Evolutionary conservation across 2,329 filamentous ascomycete genomes (phyloP).

Genomic region (Tolypocladium ophioglossoides): DNA sequence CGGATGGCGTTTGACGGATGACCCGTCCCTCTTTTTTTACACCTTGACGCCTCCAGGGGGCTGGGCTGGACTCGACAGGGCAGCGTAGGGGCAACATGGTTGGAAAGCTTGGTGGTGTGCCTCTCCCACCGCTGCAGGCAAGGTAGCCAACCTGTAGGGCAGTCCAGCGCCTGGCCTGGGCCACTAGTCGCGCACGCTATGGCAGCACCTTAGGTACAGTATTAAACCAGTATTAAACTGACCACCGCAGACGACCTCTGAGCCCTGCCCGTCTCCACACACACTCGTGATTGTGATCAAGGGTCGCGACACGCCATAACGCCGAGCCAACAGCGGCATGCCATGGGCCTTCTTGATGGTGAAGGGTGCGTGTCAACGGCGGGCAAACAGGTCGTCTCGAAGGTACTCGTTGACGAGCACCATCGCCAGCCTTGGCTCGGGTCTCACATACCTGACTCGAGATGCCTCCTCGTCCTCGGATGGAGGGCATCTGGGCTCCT

Average conservation of each 20-base stretch:
- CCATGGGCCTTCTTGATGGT: background rate
- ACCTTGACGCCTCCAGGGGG: background rate
- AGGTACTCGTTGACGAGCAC: too few species aligned
- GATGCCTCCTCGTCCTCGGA: background rate
- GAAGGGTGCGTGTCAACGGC: background rate
- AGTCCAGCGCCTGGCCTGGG: background rate
- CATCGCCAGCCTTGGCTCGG: background rate
- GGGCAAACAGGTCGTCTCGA: background rate
- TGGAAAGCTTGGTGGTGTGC: background rate
- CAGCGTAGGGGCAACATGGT: background rate
- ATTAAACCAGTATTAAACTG: too few species aligned
- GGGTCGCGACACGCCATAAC: slow-evolving; percentile 1
- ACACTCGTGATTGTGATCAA: background rate
- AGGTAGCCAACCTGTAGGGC: background rate
- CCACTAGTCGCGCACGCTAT: background rate
- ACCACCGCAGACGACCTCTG: background rate
- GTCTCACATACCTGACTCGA: background rate
- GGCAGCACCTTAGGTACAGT: background rate
- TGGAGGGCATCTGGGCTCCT: background rate
- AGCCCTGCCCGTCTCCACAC: background rate
- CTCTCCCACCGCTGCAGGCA: background rate
- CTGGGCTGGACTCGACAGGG: background rate
- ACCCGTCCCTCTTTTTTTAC: background rate
- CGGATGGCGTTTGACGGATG: background rate
- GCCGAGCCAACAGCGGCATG: background rate